Evolutionary conservation across 345 rosid genomes (phyloP).

Genomic region (Eutrema yunnanense): DNA sequence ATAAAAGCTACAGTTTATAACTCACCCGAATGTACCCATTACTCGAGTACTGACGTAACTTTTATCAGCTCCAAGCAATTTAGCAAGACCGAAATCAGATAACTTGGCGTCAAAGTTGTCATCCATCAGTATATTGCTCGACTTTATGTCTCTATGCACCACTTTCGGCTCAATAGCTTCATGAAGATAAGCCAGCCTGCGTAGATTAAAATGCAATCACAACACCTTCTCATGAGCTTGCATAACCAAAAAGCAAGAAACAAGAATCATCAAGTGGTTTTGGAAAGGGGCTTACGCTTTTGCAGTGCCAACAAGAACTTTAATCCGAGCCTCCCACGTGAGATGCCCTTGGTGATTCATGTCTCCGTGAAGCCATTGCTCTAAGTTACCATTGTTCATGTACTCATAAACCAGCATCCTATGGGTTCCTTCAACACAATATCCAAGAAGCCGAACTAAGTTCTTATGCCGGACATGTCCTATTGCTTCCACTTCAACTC

Average conservation of each 20-base stretch:
- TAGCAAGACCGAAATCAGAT: slow-evolving; percentile 95
- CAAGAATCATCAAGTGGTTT: neutral
- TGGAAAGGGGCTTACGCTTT: slow-evolving; percentile 61
- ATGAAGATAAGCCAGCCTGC: slow-evolving; percentile 84
- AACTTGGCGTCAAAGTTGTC: slow-evolving; percentile 79
- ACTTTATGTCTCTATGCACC: slow-evolving; percentile 95
- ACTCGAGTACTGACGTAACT: slow-evolving; percentile 88
- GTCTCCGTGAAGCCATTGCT: slow-evolving; percentile 93
- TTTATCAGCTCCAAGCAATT: slow-evolving; percentile 85
- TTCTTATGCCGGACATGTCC: slow-evolving; percentile 96
- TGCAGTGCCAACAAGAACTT: slow-evolving; percentile 85
- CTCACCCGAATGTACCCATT: slow-evolving; percentile 99
- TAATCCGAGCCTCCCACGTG: slow-evolving; percentile 90
- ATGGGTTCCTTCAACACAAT: slow-evolving; percentile 95
- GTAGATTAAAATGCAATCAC: neutral
- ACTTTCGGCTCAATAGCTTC: slow-evolving; percentile 99
- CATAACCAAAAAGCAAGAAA: neutral
- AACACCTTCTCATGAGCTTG: slow-evolving; percentile 1
- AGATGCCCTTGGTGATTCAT: slow-evolving; percentile 69
- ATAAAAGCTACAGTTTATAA: neutral
- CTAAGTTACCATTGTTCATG: slow-evolving; percentile 90
- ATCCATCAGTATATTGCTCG: slow-evolving; percentile 89
- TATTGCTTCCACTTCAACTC: slow-evolving; percentile 97
- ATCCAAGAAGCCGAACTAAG: slow-evolving; percentile 91
- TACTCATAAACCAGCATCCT: slow-evolving; percentile 87